Base-by-base conservation (phyloP, 805 yeast species). In the Wickerhamiella parazyma region DNA sequence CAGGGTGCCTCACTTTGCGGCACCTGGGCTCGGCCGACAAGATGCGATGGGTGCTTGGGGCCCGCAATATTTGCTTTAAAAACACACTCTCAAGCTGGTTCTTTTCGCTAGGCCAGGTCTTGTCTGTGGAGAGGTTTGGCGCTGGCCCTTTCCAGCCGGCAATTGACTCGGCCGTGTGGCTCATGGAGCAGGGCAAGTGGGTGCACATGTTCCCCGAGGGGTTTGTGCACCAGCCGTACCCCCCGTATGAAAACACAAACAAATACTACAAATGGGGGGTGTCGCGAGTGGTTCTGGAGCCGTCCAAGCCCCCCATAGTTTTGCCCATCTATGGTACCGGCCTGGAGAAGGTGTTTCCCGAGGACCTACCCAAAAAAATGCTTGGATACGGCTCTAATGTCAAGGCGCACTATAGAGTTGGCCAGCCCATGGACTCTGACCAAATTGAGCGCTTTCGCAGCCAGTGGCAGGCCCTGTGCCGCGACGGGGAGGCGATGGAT, bases 191-290 rank as follows among this genome's bases (percentile, higher is more conserved):
- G 8, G 31, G 44, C 9, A 45, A 51, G 16, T 89, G 97, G 97
- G 74, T 91, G 46, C 97, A 89, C 58, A 75, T 86, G 3, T 89
- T 84, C 61, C 98, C 98, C 0, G 98, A 89, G 60, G 95, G 94
- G 0, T 84, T 79, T 58, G 97, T 89, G 4, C 72, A 89, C 42
- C 98, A 91, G 59, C 62, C 65, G 2, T 71, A 77, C 48, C 77
- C 79, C 28, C 95, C 95, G 0, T 76, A 75, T 57, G 68, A 72
- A 40, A 81, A 84, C 51, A 85, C 96, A 3, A 83, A 91, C 91
- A 68, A 95, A 49, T 89, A 83, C 61, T 89, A 91, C 68, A 80
- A 83, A 57, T 89, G 97, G 97, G 98, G 98, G 0, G 77, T 86
- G 1, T 74, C 94, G 2, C 69, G 98, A 51, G 58, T 87, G 51